Conservation (phyloP, 768 basidiomycete genomes). For the Boletus sp. region DNA sequence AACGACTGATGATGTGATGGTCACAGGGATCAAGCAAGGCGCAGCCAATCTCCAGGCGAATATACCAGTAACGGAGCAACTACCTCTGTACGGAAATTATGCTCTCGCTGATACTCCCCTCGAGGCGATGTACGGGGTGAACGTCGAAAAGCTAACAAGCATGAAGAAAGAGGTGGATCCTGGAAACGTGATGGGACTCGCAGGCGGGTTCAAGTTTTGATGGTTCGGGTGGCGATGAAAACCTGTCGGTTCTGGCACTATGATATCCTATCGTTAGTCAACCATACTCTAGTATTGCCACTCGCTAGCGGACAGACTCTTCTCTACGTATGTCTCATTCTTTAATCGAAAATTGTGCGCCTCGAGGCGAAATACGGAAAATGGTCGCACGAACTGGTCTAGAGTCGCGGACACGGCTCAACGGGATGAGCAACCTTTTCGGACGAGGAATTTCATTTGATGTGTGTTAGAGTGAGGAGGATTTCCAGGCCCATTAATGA, state of each 20-base stretch:
- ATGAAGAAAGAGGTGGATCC: constrained; percentile 53
- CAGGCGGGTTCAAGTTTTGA: constrained; percentile 63
- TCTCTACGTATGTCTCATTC: not conserved
- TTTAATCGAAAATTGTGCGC: not conserved
- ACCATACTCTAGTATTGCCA: not conserved
- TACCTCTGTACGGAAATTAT: constrained; percentile 57
- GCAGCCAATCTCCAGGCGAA: constrained; percentile 39
- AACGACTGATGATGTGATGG: constrained; percentile 38
- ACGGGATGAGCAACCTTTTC: not conserved
- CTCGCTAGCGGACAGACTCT: not conserved
- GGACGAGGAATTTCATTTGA: not conserved
- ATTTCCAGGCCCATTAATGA: constrained; percentile 5
- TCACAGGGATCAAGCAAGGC: constrained; percentile 38
- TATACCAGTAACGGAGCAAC: constrained; percentile 42
- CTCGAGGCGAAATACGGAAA: not conserved
- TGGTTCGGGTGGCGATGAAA: not conserved
- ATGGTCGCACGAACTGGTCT: not conserved
- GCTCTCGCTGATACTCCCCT: constrained; percentile 52
- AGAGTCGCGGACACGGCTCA: not conserved
- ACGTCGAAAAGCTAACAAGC: constrained; percentile 38
- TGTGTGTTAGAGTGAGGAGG: not conserved
- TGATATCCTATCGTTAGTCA: not conserved
- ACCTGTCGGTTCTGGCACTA: constrained; percentile 6
- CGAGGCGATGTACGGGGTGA: constrained; percentile 47
- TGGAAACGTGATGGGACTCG: constrained; percentile 56